Conservation (phyloP, 2,329 filamentous ascomycete species). For the Colletotrichum tamarilloi region DNA sequence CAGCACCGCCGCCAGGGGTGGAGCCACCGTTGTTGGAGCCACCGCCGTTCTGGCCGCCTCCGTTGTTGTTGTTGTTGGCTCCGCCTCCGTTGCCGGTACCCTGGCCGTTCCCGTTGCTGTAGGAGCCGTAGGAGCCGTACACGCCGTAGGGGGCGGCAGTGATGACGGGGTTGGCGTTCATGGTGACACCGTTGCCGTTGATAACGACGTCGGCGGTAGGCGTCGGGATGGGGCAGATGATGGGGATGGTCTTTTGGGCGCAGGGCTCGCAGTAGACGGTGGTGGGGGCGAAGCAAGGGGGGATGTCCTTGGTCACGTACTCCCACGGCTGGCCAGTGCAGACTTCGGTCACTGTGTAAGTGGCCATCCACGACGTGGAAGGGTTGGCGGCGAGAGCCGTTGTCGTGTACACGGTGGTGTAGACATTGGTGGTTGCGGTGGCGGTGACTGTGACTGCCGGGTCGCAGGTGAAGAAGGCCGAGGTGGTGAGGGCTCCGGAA, state of each 20-base stretch:
- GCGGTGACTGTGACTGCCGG: conserved; percentile 36
- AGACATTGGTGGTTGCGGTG: conserved; percentile 39
- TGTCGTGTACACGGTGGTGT: conserved; percentile 52
- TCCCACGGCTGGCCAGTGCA: conserved; percentile 44
- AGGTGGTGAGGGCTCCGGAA: conserved; percentile 43
- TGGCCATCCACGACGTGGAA: conserved; percentile 51
- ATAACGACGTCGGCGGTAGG: conserved; percentile 44
- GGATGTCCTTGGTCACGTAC: conserved; percentile 44
- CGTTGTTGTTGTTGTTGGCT: neutral
- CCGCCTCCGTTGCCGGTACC: neutral
- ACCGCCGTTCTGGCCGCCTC: neutral
- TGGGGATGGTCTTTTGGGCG: conserved; percentile 44
- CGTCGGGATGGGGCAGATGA: conserved; percentile 50
- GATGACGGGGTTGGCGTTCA: conserved; percentile 38
- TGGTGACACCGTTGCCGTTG: conserved; percentile 50
- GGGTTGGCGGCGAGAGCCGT: conserved; percentile 50
- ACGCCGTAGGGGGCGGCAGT: conserved; percentile 4
- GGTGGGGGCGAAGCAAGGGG: conserved; percentile 51
- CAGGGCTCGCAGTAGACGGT: conserved; percentile 49
- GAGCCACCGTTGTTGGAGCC: neutral
- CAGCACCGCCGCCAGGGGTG: neutral
- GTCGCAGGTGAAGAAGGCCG: conserved; percentile 45
- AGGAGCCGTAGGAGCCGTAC: neutral
- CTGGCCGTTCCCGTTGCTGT: neutral
- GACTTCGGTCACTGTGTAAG: conserved; percentile 53